Percentiles rank a stretch among this genome's conserved stretches.
phyloP scores from a whole-genome alignment of 2,329 filamentous ascomycete species.

The Phyllosticta citriasiana region DNA sequence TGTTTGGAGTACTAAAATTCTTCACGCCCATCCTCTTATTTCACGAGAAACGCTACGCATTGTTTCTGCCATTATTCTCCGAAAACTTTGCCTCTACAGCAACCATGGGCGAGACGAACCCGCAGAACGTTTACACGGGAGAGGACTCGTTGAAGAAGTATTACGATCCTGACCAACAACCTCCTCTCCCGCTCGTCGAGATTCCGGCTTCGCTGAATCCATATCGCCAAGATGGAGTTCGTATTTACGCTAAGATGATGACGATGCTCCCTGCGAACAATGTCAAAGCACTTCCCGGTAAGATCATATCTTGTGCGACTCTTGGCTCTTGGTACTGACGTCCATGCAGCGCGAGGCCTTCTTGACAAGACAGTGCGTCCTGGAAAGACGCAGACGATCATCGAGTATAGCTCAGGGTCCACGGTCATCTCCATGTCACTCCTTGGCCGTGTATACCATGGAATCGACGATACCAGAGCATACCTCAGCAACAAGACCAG shows the following conservation, averaged over 20 bases:
- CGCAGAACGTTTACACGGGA: constrained; percentile 48
- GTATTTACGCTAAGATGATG: constrained; percentile 59
- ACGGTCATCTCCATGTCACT: constrained; percentile 53
- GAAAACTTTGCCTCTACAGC: neutral
- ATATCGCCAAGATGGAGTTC: constrained; percentile 46
- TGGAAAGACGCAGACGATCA: constrained; percentile 40
- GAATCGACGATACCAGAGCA: constrained; percentile 42
- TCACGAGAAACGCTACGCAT: neutral
- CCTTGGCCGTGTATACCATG: constrained; percentile 42
- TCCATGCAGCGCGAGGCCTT: constrained; percentile 40
- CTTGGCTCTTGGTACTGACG: neutral
- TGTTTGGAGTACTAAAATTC: neutral
- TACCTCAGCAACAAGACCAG: constrained; percentile 52
- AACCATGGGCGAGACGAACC: constrained; percentile 16
- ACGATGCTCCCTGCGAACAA: constrained; percentile 55
- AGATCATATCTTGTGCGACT: constrained; percentile 9
- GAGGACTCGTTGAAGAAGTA: constrained; percentile 48
- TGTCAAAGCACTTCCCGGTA: constrained; percentile 53
- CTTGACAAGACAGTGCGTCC: constrained; percentile 23
- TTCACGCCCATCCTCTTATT: neutral
- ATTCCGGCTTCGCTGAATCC: constrained; percentile 49
- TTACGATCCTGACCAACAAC: constrained; percentile 48
- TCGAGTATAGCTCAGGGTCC: constrained; percentile 54
- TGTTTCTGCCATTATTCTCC: neutral
- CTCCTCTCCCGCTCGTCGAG: constrained; percentile 53